Conservation (phyloP, 2,329 filamentous ascomycete genomes). For the Neonectria coccinea region DNA sequence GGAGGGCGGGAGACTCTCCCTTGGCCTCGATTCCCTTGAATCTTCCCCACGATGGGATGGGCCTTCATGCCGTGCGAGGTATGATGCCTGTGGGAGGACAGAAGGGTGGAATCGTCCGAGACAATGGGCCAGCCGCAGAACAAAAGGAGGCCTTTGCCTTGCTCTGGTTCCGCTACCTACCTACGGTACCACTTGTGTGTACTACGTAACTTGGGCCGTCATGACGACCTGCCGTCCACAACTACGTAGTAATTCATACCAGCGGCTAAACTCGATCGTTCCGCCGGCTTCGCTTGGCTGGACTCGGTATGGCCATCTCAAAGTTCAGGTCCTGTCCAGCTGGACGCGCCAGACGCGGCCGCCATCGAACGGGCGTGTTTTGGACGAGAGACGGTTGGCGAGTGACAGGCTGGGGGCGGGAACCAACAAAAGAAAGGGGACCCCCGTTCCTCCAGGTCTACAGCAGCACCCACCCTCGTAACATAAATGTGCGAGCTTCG, state of each 20-base stretch:
- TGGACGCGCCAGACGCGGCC: constrained; percentile 29
- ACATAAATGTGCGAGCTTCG: background rate
- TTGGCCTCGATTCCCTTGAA: background rate
- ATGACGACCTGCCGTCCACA: constrained; percentile 16
- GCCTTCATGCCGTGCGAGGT: constrained; percentile 19
- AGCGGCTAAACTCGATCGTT: constrained; percentile 29
- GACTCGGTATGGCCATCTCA: constrained; percentile 6
- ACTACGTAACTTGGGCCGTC: background rate
- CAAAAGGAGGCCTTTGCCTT: constrained; percentile 11
- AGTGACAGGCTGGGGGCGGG: constrained; percentile 5
- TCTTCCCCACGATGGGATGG: constrained; percentile 25
- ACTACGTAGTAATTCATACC: constrained; percentile 7
- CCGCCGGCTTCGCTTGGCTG: constrained; percentile 28
- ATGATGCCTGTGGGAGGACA: constrained; percentile 16
- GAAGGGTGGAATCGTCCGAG: constrained; percentile 35
- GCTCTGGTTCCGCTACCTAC: constrained; percentile 25
- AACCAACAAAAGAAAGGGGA: constrained; percentile 2
- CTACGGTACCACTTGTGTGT: constrained; percentile 13
- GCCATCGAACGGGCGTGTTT: constrained; percentile 18
- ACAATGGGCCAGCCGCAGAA: constrained; percentile 14
- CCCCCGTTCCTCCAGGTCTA: background rate
- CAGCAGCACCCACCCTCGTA: background rate
- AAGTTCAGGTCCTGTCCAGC: constrained; percentile 16
- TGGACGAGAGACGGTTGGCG: background rate
- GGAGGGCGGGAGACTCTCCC: constrained; percentile 7